These are phyloP conservation scores for Neovahlkampfia damariscottae DNA, from an alignment of 78 protist genomes.

Conservation along the genomic window DNA sequence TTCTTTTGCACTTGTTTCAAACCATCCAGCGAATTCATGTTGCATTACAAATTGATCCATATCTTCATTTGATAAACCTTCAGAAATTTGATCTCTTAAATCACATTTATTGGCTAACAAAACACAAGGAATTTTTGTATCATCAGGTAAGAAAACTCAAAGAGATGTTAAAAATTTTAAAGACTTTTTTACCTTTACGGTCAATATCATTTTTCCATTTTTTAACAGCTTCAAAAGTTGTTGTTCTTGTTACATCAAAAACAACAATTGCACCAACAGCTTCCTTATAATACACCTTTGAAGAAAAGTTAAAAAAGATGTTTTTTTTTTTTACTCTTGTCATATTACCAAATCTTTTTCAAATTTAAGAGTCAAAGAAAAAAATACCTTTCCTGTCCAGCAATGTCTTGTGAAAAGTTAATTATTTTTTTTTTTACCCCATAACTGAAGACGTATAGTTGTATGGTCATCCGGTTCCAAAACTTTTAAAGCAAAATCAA, in stretches of 20 bases:
- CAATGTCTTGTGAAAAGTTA: slow-evolving; percentile 33
- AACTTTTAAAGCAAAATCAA: slow-evolving; percentile 85
- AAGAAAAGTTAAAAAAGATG: background rate
- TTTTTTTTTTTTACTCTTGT: too few species aligned
- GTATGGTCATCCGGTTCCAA: slow-evolving; percentile 56
- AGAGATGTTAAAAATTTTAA: too few species aligned
- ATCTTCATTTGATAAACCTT: slow-evolving; percentile 36
- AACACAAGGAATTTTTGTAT: slow-evolving; percentile 65
- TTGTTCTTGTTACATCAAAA: slow-evolving; percentile 62
- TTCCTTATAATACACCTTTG: slow-evolving; percentile 84
- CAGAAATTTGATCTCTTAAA: slow-evolving; percentile 1
- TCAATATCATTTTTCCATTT: slow-evolving; percentile 89
- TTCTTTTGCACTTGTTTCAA: slow-evolving; percentile 73
- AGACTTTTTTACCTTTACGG: too few species aligned
- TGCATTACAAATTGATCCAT: slow-evolving; percentile 68
- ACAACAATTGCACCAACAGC: slow-evolving; percentile 92
- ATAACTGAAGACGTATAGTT: slow-evolving; percentile 70
- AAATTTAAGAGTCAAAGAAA: background rate
- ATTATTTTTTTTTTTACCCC: slow-evolving; percentile 41
- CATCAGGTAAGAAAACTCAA: slow-evolving; percentile 10
- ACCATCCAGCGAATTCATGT: slow-evolving; percentile 66
- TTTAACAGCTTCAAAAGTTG: slow-evolving; percentile 67
- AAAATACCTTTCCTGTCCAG: slow-evolving; percentile 27
- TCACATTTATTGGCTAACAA: slow-evolving; percentile 80
- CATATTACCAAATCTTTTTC: slow-evolving; percentile 78